Base-by-base conservation (phyloP, 768 basidiomycete species). In the Calocybe gangraenosa region DNA sequence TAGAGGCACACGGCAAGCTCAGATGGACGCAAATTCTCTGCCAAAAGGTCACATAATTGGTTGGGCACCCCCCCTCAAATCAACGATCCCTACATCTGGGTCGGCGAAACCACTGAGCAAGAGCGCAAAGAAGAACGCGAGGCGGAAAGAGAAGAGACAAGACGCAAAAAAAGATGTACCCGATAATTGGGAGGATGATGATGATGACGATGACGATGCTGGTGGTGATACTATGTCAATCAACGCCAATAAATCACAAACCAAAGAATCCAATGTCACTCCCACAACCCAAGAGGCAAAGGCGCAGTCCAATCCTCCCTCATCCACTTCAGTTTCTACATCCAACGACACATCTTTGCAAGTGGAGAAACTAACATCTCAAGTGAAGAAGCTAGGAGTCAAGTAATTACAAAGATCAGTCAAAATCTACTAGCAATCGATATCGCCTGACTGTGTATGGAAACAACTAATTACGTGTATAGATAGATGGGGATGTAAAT, bases 31-130 rank as follows among this genome's bases (percentile, higher is more conserved):
- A 19, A 75, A 65, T 52, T 52, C 75, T 2, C 65, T 87, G 4
- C 82, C 87, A 23, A 86, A 87, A 61, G 85, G 87, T n/a, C 84
- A 87, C 57, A 81, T 92, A 55, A 70, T 90, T 45, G 87, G 92
- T 35, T 90, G 89, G 88, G 67, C 75, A 10, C 76, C 88, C 20
- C 79, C 85, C 11, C 65, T 80, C 1, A 57, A 75, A 22, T 63
- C 74, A 20, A 53, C 68, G 3, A 58, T 11, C 25, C 7, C 67
- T 18, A 64, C 65, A 6, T 58, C 71, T 18, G 49, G 56, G 20
- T 51, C 65, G 17, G 52, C 58, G n/a, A 73, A 71, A 53, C 68
- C 77, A 1, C 64, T 83, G 58, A 80, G 84, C 64, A 92, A 93
- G 70, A 86, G 87, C 37, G 89, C 83, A 34, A 88, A 83, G 65